Base-by-base conservation (phyloP, 2,329 filamentous ascomycete genomes). In the Nannizziopsis arthrosporioides region DNA sequence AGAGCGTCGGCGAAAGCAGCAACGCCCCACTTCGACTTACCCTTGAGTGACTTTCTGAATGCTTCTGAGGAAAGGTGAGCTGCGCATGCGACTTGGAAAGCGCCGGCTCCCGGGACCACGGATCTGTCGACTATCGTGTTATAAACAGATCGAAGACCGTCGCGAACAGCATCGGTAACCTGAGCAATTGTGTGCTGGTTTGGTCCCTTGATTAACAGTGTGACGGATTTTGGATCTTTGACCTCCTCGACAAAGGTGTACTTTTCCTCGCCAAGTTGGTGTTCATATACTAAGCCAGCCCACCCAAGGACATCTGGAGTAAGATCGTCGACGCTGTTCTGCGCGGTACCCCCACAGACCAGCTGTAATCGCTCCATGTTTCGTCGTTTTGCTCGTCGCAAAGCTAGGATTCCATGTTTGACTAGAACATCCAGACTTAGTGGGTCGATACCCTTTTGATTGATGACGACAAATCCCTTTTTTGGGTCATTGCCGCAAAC, bases 71-170 rank as follows among this genome's bases (percentile, higher is more conserved):
- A 84, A 53, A 98, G 75, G 67, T 94, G 88, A 41, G 81, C 76
- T 18, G 89, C 87, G 59, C 86, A 94, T 30, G 92, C 89, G 40
- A 98, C 82, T 68, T 98, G 92, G 80, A 94, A 98, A 43, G 92
- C 86, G 59, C 92, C 92, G 50, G 81, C 92, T 50, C 92, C 92
- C 1, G 92, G 92, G 19, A 98, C 87, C 15, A 98, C 92, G 57
- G 85, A 90, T 69, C 83, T 81, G 66, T 98, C 92, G n/a, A 96
- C 90, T 65, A 98, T 96, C 76, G 94, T 94, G 75, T 98, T 98
- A 78, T 95, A 96, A 43, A 96, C 92, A 64, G 87, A 94, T 62
- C 92, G 81, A 57, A 98, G 76, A 53, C 92, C 92, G 64, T 98
- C 92, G 47, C 92, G 81, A 39, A 96, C 92, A 2, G 92, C 92